phyloP scores from a whole-genome alignment of 768 basidiomycete species.

The Cystofilobasidium capitatum region DNA sequence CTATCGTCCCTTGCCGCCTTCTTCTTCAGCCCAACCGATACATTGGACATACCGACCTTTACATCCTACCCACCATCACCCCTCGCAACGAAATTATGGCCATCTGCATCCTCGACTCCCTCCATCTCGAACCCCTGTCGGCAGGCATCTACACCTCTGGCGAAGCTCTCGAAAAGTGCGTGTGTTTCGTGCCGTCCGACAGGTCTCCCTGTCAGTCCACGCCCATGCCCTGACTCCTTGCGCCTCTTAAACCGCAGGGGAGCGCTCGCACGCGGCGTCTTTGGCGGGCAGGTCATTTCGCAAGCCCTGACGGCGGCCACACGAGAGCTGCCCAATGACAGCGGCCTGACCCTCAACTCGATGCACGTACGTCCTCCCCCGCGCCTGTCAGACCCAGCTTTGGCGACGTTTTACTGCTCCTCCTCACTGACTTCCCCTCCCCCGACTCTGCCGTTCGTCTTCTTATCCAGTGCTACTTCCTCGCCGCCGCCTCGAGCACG shows the following conservation, averaged over 20 bases:
- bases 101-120: constrained; percentile 26
- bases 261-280: constrained; percentile 55
- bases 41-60: too few species aligned
- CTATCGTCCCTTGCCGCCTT: too few species aligned
- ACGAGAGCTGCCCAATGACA: constrained; percentile 36
- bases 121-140: constrained; percentile 22
- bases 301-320: constrained; percentile 76
- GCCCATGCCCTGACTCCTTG: neutral
- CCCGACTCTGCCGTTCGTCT: neutral
- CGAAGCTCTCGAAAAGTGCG: neutral
- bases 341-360: neutral
- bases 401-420: neutral
- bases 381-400: neutral
- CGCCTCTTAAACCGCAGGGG: constrained; percentile 13
- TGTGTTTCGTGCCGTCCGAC: neutral
- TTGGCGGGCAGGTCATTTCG: constrained; percentile 73
- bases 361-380: constrained; percentile 3
- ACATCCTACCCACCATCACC: constrained; percentile 5
- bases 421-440: neutral
- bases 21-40: too few species aligned
- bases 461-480: constrained; percentile 20
- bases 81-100: constrained; percentile 11
- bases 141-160: constrained; percentile 22
- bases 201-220: neutral
- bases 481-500: constrained; percentile 18